Percentiles rank a stretch among this genome's conserved stretches.
Conservation (phyloP, 2,329 filamentous ascomycete species). For the Neonectria sp. region DNA sequence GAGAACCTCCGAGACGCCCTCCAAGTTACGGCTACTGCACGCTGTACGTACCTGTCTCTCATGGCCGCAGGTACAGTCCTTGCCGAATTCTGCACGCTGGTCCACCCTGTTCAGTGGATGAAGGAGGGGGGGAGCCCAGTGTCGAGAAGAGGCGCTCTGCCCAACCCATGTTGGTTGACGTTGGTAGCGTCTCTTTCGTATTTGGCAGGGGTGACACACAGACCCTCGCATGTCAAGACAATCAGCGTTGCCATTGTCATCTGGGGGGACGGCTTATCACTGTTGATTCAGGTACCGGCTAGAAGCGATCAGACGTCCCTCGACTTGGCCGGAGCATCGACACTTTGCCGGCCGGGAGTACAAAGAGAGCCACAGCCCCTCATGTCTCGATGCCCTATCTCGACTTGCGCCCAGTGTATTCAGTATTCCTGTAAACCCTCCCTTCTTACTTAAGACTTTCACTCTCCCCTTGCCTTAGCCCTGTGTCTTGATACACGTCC, state of each 20-base stretch:
- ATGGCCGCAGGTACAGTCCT: conserved; percentile 50
- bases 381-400: conserved; percentile 43
- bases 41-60: conserved; percentile 40
- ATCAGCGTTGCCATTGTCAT: conserved; percentile 49
- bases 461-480: conserved; percentile 42
- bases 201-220: conserved; percentile 53
- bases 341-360: conserved; percentile 45
- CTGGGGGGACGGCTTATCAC: conserved; percentile 44
- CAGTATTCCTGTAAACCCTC: conserved; percentile 41
- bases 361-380: conserved; percentile 51
- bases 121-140: conserved; percentile 32
- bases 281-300: conserved; percentile 50
- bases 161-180: conserved; percentile 43
- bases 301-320: conserved; percentile 40
- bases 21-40: conserved; percentile 19
- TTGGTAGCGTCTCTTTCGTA: conserved; percentile 45
- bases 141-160: conserved; percentile 32
- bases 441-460: conserved; percentile 45
- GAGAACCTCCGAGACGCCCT: conserved; percentile 30
- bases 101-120: conserved; percentile 43
- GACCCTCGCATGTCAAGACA: conserved; percentile 52
- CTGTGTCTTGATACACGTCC: conserved; percentile 32
- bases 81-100: conserved; percentile 50
- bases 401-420: conserved; percentile 39
- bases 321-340: conserved; percentile 44